Evolutionary conservation across 2,329 filamentous ascomycete genomes (phyloP).

Genomic region (Neurospora crassa): DNA sequence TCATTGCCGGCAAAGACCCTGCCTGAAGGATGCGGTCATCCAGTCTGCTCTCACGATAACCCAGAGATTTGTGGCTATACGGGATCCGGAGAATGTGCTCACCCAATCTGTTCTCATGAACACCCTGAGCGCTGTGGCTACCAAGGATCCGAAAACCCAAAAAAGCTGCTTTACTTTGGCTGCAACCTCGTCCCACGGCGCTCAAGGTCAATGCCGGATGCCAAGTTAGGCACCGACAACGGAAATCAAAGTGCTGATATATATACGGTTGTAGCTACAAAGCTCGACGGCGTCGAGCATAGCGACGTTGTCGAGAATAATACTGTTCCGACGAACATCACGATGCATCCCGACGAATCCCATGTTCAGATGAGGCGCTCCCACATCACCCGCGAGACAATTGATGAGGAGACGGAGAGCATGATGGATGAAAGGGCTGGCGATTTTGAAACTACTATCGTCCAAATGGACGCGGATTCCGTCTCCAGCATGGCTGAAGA

Average conservation of each 20-base stretch:
- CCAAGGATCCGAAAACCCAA: slow-evolving; percentile 17
- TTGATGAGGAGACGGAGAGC: slow-evolving; percentile 7
- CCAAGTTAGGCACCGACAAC: slow-evolving; percentile 7
- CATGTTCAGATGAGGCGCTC: not conserved
- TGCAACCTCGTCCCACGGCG: slow-evolving; percentile 41
- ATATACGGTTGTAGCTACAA: slow-evolving; percentile 39
- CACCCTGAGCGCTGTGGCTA: slow-evolving; percentile 7
- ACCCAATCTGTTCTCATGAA: slow-evolving; percentile 6
- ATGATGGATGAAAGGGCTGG: slow-evolving; percentile 9
- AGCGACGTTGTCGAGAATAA: not conserved
- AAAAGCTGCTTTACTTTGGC: slow-evolving; percentile 32
- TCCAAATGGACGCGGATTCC: not conserved
- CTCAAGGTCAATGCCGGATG: slow-evolving; percentile 16
- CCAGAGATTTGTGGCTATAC: not conserved
- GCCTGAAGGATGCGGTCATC: slow-evolving; percentile 4
- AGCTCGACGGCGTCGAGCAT: slow-evolving; percentile 22
- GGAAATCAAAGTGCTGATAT: slow-evolving; percentile 24
- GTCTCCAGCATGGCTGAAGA: not conserved
- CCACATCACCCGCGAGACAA: not conserved
- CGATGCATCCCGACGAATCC: not conserved
- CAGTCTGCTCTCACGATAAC: slow-evolving; percentile 5
- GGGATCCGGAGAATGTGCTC: not conserved
- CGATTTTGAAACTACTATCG: not conserved
- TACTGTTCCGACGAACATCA: not conserved
- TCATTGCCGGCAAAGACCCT: slow-evolving; percentile 23